A percentile compares a stretch with the other conserved stretches of the same genome.
Conservation (phyloP, 805 yeast species). For the Candida ulmi region DNA sequence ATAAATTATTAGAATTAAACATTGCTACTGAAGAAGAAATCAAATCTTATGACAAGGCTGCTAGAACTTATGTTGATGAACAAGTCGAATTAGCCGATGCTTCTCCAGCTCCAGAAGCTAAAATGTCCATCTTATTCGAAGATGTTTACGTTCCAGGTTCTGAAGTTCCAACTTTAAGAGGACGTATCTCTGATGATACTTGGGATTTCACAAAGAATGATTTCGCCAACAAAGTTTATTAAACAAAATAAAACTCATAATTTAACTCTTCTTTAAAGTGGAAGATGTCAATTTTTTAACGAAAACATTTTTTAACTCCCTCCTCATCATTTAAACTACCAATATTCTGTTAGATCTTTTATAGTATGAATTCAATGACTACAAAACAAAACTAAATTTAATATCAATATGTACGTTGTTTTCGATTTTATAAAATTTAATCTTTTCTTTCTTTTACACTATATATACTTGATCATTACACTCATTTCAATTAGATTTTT, state of each 20-base stretch:
- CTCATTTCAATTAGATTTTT: conserved; percentile 2
- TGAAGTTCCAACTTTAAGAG: conserved; percentile 90
- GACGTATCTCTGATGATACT: conserved; percentile 93
- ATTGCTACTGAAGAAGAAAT: conserved; percentile 94
- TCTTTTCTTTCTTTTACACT: background rate
- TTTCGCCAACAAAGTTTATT: conserved; percentile 31
- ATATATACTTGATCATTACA: background rate
- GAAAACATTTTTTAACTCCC: too few species aligned
- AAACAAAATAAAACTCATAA: background rate
- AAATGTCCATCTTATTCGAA: conserved; percentile 89
- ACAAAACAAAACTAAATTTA: background rate
- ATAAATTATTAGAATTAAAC: conserved; percentile 70
- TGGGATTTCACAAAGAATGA: conserved; percentile 64
- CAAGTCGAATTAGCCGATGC: conserved; percentile 92
- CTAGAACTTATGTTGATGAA: conserved; percentile 91
- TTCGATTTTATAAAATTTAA: background rate
- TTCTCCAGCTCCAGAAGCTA: conserved; percentile 92
- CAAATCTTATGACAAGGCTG: conserved; percentile 91
- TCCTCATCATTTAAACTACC: too few species aligned
- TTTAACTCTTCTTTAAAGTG: too few species aligned
- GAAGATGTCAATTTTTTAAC: too few species aligned
- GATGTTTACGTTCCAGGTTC: conserved; percentile 95
- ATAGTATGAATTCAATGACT: conserved; percentile 1
- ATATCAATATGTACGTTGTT: too few species aligned
- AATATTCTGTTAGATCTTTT: background rate